phyloP scores from a whole-genome alignment of 1,284 basidiomycete species.

The Garcileccinum viscosum region DNA sequence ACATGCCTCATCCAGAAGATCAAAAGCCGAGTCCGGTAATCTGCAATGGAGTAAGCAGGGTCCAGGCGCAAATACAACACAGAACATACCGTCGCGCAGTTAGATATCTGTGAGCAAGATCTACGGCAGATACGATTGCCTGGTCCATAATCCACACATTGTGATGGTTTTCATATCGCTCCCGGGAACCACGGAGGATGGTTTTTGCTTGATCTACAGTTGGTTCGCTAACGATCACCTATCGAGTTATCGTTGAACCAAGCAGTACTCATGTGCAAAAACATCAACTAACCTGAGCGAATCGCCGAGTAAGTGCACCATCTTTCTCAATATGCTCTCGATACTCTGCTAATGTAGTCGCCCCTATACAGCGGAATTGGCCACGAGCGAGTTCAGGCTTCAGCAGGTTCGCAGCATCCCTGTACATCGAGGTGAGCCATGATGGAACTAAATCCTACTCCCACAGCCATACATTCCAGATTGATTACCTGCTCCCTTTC shows the following conservation, averaged over 20 bases:
- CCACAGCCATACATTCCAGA: conserved; percentile 5
- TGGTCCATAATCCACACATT: conserved; percentile 12
- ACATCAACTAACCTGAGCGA: conserved; percentile 6
- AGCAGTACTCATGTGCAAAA: background rate
- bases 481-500: conserved; percentile 10
- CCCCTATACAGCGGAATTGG: conserved; percentile 16
- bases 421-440: background rate
- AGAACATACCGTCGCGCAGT: conserved; percentile 7
- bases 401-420: conserved; percentile 18
- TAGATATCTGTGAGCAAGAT: conserved; percentile 7
- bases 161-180: conserved; percentile 13
- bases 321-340: conserved; percentile 20
- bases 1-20: conserved; percentile 18
- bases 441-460: background rate
- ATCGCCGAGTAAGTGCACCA: conserved; percentile 18
- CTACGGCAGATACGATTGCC: conserved; percentile 2
- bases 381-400: conserved; percentile 19
- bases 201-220: conserved; percentile 17
- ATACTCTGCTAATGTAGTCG: conserved; percentile 14
- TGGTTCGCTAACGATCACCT: conserved; percentile 20
- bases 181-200: conserved; percentile 16
- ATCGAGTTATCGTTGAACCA: background rate
- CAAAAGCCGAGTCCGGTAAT: conserved; percentile 16
- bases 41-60: background rate
- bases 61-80: background rate